Evolutionary conservation across 805 yeast species (phyloP), one percentile per base, ranked within the genome.

Genomic region (Blastobotrys chiropterorum): DNA sequence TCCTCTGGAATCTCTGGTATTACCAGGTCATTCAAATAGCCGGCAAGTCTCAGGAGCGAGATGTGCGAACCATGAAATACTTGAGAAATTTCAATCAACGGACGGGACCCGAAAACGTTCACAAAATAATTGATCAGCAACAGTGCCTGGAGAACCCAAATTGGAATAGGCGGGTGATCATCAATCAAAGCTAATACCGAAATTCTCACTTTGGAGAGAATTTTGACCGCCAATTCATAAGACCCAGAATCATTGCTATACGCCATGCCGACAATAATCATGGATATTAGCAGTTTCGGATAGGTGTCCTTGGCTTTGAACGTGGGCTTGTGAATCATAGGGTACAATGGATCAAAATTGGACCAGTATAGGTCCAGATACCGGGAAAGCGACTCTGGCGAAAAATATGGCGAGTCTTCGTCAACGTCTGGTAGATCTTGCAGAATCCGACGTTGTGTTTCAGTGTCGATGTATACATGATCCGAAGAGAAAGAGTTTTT

Each of bases 281-380:
- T 65, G 8, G 62, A 55, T 31, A 61, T 52, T 26, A 65, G 48
- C 46, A 65, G 53, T 7, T 53, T 58, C 11, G 63, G 55, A 20
- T 58, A 58, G 21, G 60, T 50, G 2, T 51, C 55, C 6, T 53
- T 49, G 1, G 69, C 56, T 46, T 50, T 45, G 47, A 70, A 69
- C 0, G 72, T 67, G 0, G 73, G 63, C 14, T 62, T 59, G 55
- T 74, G 78, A 11, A 74, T 61, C 8, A 74, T 63, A 1, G 78
- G 78, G 54, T 65, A 74, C 21, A 65, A 60, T 8, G 67, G 56
- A 54, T 66, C 68, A 51, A 72, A 72, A 43, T 64, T 59, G 3
- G 55, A 54, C 76, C 77, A 74, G 54, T 62, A 72, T 7, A 59
- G 59, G 8, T 58, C 55, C 7, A 69, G 47, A 51, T 63, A 71